Base-by-base conservation (phyloP, 2,329 filamentous ascomycete genomes). In the Curvularia verruculosa region DNA sequence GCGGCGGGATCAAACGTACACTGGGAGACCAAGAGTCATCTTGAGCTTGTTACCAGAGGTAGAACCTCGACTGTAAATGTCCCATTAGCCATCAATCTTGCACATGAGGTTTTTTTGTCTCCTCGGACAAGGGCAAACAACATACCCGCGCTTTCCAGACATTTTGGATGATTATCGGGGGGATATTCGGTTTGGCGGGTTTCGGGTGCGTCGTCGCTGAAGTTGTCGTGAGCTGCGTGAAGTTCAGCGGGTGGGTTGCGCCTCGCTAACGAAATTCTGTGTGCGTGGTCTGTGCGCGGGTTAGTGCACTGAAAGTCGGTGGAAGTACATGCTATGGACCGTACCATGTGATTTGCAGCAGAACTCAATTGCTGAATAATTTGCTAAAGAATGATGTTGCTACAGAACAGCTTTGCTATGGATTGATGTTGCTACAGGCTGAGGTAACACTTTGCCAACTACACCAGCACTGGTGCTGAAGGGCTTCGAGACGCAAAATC, bases 11-110 rank as follows among this genome's bases (percentile, higher is more conserved):
- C 54, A 49, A 60, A 91, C 92, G 82, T 96, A 97, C 93, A 96
- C 92, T 84, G 95, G 95, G 78, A 99, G 92, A 97, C 92, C 95
- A 84, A 99, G 92, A 82, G 95, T 97, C 95, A 99, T 99, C 91
- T 96, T 98, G 79, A 98, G 91, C 91, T 99, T 99, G 91, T 96
- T 96, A 88, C 95, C 95, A 79, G 93, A 90, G 87, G 92, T 90
- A 90, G 90, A 91, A 87, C 92, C 85, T 78, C 86, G 83, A 80
- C 85, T 86, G 70, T 71, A n/a, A n/a, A 34, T 46, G 24, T 39
- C 52, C n/a, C n/a, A 63, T 76, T 67, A 77, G 71, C 67, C 28
- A 51, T 12, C 19, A 36, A 52, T 44, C 34, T 46, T 34, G 41
- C 26, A 13, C 24, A 31, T 6, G 36, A 23, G n/a, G 21, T 44